Evolutionary conservation across 225 moss, liverwort and hornwort genomes (phyloP), one percentile per base, ranked within the genome.

Genomic region (Physcomitrellopsis africana): DNA sequence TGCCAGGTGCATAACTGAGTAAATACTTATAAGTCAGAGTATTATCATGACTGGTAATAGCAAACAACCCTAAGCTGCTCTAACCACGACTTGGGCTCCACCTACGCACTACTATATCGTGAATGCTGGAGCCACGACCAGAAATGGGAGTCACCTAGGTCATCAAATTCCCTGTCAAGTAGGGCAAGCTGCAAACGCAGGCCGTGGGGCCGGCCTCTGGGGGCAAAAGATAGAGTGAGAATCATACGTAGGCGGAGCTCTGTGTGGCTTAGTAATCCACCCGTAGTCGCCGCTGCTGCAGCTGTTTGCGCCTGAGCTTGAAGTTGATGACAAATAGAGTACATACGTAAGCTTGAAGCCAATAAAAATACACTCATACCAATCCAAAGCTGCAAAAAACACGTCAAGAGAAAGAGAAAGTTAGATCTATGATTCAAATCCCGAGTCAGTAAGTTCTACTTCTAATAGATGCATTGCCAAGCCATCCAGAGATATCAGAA

Each of bases 301-400:
- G 76, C 79, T 69, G 83, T 79, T 60, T 83, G 83, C 20, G 83
- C 79, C 67, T 90, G 90, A 2, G 83, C 83, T 79, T 83, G 83
- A 20, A 83, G 79, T 54, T 79, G 83, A 29, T 83, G 75, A 61
- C 83, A 83, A 59, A 79, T 71, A 47, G 79, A 69, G 32, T 83
- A 83, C 79, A 83, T 76, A 15, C 83, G 74, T 0, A 83, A 61
- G 52, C 65, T 81, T 78, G 90, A 80, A n/a, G 82, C 90, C 88
- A 88, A 79, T 42, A 91, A 66, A 61, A 91, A 88, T 37, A 91
- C 65, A 72, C 80, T 86, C 80, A 91, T 88, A 65, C 86, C 90
- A 11, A 88, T 75, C 90, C 90, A 91, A 43, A 88, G 79, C 90
- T 76, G 78, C 77, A 71, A 61, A 7, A 66, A 46, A 62, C 57